Conservation (phyloP, 2,329 filamentous ascomycete species). For the Trichoderma semiorbis region DNA sequence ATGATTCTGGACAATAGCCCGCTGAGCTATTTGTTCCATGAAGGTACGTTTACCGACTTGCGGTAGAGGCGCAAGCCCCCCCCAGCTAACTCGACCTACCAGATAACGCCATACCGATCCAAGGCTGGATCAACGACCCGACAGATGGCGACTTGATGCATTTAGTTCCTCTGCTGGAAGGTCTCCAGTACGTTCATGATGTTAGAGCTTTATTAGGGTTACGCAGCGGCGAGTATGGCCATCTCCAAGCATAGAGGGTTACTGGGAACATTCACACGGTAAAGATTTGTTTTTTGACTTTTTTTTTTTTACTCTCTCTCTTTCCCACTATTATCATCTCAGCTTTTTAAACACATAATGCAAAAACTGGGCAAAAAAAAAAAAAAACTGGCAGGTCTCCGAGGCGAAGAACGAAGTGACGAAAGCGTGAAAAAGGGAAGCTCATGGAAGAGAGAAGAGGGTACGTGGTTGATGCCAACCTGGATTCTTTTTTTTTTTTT, state of each 20-base stretch:
- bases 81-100: conserved; percentile 15
- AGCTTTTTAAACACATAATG: conserved; percentile 5
- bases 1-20: conserved; percentile 99
- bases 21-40: conserved; percentile 96
- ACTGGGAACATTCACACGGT: conserved; percentile 14
- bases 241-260: conserved; percentile 46
- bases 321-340: background rate
- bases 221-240: conserved; percentile 76
- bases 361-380: background rate
- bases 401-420: background rate
- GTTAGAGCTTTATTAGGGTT: conserved; percentile 86
- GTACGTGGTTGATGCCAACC: background rate
- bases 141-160: conserved; percentile 95
- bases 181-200: conserved; percentile 93
- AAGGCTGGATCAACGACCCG: conserved; percentile 98
- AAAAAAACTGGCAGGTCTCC: background rate
- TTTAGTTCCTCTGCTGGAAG: conserved; percentile 87
- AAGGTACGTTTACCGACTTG: conserved; percentile 59
- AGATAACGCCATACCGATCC: conserved; percentile 99
- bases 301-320: background rate
- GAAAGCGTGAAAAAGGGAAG: background rate
- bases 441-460: background rate
- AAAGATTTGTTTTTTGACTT: conserved; percentile 10
- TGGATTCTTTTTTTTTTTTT: background rate
- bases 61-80: background rate